Base-by-base conservation (phyloP, 176 grass and related monocot species). In the Cymbopogon citratus region DNA sequence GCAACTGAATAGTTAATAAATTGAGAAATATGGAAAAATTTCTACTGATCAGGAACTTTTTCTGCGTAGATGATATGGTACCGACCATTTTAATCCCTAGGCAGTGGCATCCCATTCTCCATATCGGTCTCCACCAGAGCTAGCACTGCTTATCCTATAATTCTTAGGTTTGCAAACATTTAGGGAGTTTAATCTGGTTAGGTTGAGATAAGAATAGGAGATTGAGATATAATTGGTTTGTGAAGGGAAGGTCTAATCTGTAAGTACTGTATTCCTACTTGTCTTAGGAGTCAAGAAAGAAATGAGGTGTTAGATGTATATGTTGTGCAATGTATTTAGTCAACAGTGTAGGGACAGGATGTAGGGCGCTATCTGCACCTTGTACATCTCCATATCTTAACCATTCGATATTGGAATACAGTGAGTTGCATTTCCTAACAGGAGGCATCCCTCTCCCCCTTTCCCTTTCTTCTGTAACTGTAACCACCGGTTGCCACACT, bases 91-190 rank as follows among this genome's bases (percentile, higher is more conserved):
- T 23, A 19, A 57, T n/a, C 21, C 54, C 54, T n/a, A 57, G 54
- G 54, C n/a, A 57, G 21, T 23, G 54, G 51, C 54, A 57, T n/a
- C n/a, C n/a, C n/a, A n/a, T n/a, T n/a, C n/a, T 87, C 72, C 62
- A 87, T 69, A 23, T 82, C 73, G 77, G 48, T 71, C 60, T 68
- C n/a, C 56, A 59, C 56, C 56, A 59, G n/a, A 59, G 9, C 56
- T 7, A 59, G 8, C 9, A 59, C n/a, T 24, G 8, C 2, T 59
- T 59, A 59, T 59, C n/a, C 56, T 59, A 59, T 21, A 3, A 59
- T 3, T 24, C 56, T 59, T 59, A 59, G 56, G 56, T 59, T 59
- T 59, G 9, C 1, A 59, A 59, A 59, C 56, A 24, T 24, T 24
- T 59, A 12, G n/a, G 52, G 52, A 57, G 21, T 24, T 24, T 57